Conservation (phyloP, 306 rosid species). For the Trichosanthes truncata region DNA sequence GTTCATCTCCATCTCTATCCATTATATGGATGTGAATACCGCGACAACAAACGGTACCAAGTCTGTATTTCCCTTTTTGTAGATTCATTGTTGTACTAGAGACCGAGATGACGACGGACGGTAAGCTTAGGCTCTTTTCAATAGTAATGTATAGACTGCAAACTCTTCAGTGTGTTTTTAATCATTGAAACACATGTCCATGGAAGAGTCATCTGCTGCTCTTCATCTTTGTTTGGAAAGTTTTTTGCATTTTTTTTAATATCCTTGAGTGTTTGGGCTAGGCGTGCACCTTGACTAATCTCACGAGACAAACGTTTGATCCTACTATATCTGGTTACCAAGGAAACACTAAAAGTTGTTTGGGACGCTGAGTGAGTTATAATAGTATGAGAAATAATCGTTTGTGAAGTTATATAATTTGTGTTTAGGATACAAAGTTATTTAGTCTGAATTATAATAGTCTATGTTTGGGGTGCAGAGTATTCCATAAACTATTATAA, state of each 20-base stretch:
- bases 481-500: no score
- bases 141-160: neutral
- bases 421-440: no score
- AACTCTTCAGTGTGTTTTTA: neutral
- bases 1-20: slow-evolving; percentile 1
- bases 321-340: no score
- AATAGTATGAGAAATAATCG: no score
- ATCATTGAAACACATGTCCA: neutral
- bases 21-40: neutral
- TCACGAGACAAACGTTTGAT: no score
- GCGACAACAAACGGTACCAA: neutral
- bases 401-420: no score
- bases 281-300: no score
- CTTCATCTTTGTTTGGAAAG: neutral
- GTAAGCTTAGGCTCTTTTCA: slow-evolving; percentile 6
- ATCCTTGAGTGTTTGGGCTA: no score
- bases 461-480: no score
- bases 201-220: neutral
- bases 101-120: neutral
- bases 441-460: no score
- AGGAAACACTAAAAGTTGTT: no score
- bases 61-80: neutral
- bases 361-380: no score
- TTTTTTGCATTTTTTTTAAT: neutral
- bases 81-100: neutral